These are phyloP conservation scores for Solanum hybrid DNA, from an alignment of 305 asterid species.

Conservation along the genomic window DNA sequence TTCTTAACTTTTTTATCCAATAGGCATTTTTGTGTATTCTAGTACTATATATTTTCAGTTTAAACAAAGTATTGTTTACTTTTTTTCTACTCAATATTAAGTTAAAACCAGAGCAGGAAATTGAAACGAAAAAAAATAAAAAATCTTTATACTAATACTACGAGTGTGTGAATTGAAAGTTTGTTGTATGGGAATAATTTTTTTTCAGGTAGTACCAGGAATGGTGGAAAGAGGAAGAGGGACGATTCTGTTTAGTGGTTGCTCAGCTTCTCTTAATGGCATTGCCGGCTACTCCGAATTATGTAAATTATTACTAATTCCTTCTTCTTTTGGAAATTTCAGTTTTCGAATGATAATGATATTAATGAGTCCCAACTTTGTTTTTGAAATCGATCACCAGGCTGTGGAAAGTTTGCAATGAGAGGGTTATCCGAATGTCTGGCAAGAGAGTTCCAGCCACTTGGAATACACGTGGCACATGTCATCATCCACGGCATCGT, in stretches of 20 bases:
- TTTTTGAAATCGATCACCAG: slow-evolving; percentile 12
- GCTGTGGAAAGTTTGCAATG: slow-evolving; percentile 80
- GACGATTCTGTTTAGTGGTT: slow-evolving; percentile 75
- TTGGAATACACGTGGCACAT: slow-evolving; percentile 82
- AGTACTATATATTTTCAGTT: too few species aligned
- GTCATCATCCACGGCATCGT: slow-evolving; percentile 70
- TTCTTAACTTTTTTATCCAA: not conserved
- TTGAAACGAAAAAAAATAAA: not conserved
- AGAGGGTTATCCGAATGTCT: slow-evolving; percentile 74
- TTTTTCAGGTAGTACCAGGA: slow-evolving; percentile 56
- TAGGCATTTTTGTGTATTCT: too few species aligned
- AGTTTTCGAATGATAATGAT: not conserved
- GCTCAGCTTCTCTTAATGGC: slow-evolving; percentile 64
- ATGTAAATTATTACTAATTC: slow-evolving; percentile 26
- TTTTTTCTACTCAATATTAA: not conserved
- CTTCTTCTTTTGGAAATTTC: not conserved
- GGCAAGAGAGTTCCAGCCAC: slow-evolving; percentile 66
- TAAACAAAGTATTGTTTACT: too few species aligned
- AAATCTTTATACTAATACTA: not conserved
- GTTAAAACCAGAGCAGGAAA: not conserved
- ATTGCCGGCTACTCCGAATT: slow-evolving; percentile 69
- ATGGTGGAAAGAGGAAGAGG: slow-evolving; percentile 86
- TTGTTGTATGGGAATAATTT: not conserved
- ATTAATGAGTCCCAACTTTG: not conserved
- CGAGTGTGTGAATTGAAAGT: not conserved